Base-by-base conservation (phyloP, 352 stramenopile genomes). In the Phytophthora crassamura region DNA sequence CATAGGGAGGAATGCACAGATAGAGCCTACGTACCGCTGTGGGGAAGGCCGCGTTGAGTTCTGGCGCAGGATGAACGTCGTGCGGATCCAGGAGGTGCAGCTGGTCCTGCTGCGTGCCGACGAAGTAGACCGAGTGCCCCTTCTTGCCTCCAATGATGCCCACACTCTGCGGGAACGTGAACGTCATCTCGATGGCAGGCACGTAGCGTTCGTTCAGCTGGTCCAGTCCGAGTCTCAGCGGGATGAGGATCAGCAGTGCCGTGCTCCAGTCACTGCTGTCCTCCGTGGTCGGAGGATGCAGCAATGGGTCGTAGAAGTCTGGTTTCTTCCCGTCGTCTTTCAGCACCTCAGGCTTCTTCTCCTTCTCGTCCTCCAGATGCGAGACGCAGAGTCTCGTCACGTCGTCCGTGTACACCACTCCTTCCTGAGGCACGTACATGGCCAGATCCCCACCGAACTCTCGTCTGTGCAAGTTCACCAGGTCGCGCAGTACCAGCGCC, bases 111-210 rank as follows among this genome's bases (percentile, higher is more conserved):
- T 97, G 86, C 6, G 91, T 82, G 30, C 93, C 95, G 35, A 98
- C 97, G 84, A 98, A 99, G 77, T 98, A 99, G 45, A 98, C 87
- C 10, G 96, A 98, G 75, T 98, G 93, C 7, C 93, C 82, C 35
- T 96, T 97, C 61, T 96, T 97, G 55, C 96, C 96, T 38, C 96
- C 96, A 32, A 99, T 89, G 66, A 99, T 96, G 8, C 96, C 96
- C 16, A 98, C 89, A 35, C 89, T 98, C 67, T 98, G 93, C 12
- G 90, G 89, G 40, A 99, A 94, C 55, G 79, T 69, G 51, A 98
- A 94, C 18, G 84, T 91, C 46, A 88, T 80, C 35, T 88, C 59
- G 15, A 97, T 53, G 20, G 84, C 79, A 14, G 81, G 79, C 25
- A 97, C 82, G 64, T 97, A 97, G 32, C 75, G 64, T 36, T 84